phyloP scores from a whole-genome alignment of 176 grass and related monocot genomes.

The Cymbopogon citratus region DNA sequence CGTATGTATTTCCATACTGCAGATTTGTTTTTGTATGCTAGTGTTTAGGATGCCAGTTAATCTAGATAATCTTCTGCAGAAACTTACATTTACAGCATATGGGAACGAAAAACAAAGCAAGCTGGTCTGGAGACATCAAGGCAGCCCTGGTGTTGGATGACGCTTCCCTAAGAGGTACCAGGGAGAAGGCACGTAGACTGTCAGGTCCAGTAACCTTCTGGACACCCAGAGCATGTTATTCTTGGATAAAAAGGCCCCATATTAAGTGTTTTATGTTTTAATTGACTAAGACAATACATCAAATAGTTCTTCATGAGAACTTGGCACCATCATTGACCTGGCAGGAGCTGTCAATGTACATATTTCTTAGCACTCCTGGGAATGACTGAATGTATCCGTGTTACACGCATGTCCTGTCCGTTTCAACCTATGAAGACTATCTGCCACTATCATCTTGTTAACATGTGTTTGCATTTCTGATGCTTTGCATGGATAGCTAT shows the following conservation, averaged over 20 bases:
- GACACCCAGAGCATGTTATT: background rate
- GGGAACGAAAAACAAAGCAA: conserved; percentile 95
- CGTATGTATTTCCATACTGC: conserved; percentile 30
- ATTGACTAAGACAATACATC: conserved; percentile 14
- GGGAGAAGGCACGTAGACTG: conserved; percentile 45
- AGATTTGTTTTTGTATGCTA: background rate
- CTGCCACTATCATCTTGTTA: background rate
- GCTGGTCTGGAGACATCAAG: conserved; percentile 72
- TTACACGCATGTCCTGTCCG: background rate
- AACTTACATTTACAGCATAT: conserved; percentile 72
- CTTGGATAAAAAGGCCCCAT: background rate
- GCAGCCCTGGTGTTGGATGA: conserved; percentile 51
- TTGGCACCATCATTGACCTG: background rate
- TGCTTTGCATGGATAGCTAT: background rate
- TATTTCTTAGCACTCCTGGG: background rate
- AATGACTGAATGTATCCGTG: background rate
- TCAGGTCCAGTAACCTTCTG: background rate
- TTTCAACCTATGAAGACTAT: background rate
- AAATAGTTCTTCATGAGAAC: background rate
- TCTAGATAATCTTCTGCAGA: conserved; percentile 49
- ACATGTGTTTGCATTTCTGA: background rate
- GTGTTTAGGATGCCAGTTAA: conserved; percentile 17
- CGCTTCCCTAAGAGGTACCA: conserved; percentile 59
- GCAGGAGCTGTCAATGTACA: background rate
- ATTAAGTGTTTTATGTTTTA: conserved; percentile 17